Conservation (phyloP, 805 yeast genomes). For the Millerozyma miso region DNA sequence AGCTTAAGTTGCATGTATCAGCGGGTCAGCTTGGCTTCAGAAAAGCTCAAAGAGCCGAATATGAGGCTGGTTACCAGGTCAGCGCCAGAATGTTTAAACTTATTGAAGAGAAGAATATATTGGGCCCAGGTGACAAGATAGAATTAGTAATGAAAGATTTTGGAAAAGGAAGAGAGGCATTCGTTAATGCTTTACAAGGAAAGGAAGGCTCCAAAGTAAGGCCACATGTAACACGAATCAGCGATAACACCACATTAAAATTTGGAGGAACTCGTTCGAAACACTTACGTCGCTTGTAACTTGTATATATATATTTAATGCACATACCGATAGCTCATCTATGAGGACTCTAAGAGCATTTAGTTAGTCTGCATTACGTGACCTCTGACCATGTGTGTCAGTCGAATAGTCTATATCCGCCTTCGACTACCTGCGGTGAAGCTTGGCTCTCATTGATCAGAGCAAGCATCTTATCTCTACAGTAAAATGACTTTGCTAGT, state of each 20-base stretch:
- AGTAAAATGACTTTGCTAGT: no score
- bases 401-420: no score
- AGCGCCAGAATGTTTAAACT: constrained; percentile 65
- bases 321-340: background rate
- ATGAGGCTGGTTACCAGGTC: constrained; percentile 89
- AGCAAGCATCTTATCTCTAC: no score
- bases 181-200: constrained; percentile 77
- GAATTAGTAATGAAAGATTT: constrained; percentile 78
- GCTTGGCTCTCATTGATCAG: no score
- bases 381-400: no score
- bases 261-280: constrained; percentile 93
- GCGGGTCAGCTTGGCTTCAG: constrained; percentile 89
- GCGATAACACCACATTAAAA: constrained; percentile 77
- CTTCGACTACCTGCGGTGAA: no score
- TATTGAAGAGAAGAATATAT: constrained; percentile 58
- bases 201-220: constrained; percentile 77
- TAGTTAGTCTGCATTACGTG: no score
- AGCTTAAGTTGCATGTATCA: constrained; percentile 59
- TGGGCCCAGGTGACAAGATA: constrained; percentile 51
- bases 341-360: no score
- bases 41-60: constrained; percentile 85
- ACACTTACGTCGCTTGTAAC: constrained; percentile 66
- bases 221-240: constrained; percentile 61
- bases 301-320: background rate
- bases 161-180: constrained; percentile 88